Conservation (phyloP, 73 alveolate genomes). For the Symbiodinium pilosum region DNA sequence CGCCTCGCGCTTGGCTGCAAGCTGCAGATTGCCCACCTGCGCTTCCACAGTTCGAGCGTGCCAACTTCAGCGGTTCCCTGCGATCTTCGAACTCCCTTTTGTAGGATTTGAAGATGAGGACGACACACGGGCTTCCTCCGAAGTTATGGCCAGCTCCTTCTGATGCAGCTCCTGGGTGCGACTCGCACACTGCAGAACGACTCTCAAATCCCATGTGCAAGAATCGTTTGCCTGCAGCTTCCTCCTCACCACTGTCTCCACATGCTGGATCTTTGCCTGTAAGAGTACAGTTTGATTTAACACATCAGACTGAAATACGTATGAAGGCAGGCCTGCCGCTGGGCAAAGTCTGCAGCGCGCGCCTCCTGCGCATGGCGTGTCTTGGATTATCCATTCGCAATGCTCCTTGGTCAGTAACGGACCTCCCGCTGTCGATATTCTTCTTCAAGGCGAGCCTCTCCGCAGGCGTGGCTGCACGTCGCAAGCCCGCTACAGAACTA, state of each 20-base stretch:
- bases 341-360: neutral
- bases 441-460: conserved; percentile 20
- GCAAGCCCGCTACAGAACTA: no score
- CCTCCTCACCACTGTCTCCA: conserved; percentile 9
- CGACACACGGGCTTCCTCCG: conserved; percentile 48
- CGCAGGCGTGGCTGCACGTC: neutral
- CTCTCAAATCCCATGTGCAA: no score
- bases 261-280: conserved; percentile 31
- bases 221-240: conserved; percentile 56
- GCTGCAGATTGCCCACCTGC: neutral
- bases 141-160: conserved; percentile 23
- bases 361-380: neutral
- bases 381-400: no score
- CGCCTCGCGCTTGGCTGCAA: neutral
- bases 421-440: conserved; percentile 45
- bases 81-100: no score
- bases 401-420: no score
- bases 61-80: no score
- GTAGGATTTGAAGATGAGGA: neutral
- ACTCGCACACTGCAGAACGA: no score
- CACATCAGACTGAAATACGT: no score
- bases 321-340: neutral
- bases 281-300: no score
- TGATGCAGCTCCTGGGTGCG: conserved; percentile 22
- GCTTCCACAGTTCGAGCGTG: no score